Percentiles rank a stretch among this genome's conserved stretches.
Conservation (phyloP, 2,329 filamentous ascomycete genomes). For the Colletotrichum higginsianum region DNA sequence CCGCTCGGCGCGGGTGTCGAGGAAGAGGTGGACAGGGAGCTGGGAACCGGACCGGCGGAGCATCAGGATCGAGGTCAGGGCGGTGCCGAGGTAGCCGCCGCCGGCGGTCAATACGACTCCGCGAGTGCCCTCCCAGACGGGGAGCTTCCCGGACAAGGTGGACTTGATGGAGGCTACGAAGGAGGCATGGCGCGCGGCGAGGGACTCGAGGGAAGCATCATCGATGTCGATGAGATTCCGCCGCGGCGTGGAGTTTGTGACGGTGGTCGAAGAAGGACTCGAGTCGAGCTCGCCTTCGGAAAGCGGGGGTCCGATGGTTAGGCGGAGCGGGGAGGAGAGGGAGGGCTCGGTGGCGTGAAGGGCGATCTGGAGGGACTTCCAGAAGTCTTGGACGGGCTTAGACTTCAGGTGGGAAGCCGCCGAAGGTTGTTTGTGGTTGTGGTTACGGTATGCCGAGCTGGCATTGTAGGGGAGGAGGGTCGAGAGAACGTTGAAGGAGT, state of each 20-base stretch:
- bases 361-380: conserved; percentile 31
- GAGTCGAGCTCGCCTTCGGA: conserved; percentile 31
- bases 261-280: conserved; percentile 7
- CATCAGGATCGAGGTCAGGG: conserved; percentile 66
- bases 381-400: conserved; percentile 27
- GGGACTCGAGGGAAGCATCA: conserved; percentile 12
- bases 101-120: conserved; percentile 68
- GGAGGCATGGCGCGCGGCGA: conserved; percentile 29
- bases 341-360: conserved; percentile 10
- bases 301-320: neutral
- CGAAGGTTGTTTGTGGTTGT: neutral
- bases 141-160: conserved; percentile 51
- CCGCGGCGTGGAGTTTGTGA: conserved; percentile 32
- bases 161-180: conserved; percentile 50
- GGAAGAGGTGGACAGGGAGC: conserved; percentile 61
- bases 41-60: conserved; percentile 64
- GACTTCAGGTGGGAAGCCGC: conserved; percentile 37
- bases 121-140: conserved; percentile 50
- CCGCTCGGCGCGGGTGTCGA: conserved; percentile 52
- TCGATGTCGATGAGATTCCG: conserved; percentile 36
- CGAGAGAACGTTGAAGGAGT: conserved; percentile 3
- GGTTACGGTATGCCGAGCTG: neutral
- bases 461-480: conserved; percentile 4
- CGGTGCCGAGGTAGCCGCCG: conserved; percentile 62
- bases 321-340: neutral